Base-by-base conservation (phyloP, 306 rosid species). In the Casuarina cunninghamiana region DNA sequence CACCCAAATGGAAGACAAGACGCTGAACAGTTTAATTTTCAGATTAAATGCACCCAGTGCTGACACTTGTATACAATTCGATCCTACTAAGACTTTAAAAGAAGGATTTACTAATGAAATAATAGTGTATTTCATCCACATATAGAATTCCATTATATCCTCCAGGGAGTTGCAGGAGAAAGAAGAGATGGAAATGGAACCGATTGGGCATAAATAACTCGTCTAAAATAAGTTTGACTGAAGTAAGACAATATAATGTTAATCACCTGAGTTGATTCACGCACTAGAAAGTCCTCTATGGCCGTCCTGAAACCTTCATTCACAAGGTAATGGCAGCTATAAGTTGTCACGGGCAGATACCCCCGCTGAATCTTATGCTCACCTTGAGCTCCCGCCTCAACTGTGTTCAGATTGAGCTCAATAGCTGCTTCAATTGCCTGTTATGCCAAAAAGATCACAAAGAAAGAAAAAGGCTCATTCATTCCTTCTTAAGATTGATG, bases 371-470 rank as follows among this genome's bases (percentile, higher is more conserved):
- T 94, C 86, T 94, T 92, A 78, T 94, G 98, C 87, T 94, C 98
- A n/a, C 98, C 98, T 78, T 94, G 97, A 50, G 98, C 98, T 82
- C 98, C 98, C 21, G 98, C 98, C 86, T 94, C 98, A 12, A 94
- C 98, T 17, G 93, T 94, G 74, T 78, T 73, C 58, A 94, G 89
- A 83, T 83, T 78, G 42, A 94, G 94, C 78, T 94, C 98, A 57
- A 94, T 94, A 5, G 97, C 98, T 73, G 98, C 98, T 87, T 94
- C 98, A 57, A 94, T 94, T 77, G 98, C 98, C 98, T 94, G 87
- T 51, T 48, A 77, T 65, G 58, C 50, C 55, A 41, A 58, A 69
- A 76, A 84, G 61, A n/a, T 2, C 50, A 46, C 35, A 42, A 44
- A 44, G 37, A 19, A 26, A 32, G 12, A 58, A 6, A 39, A 32